These are phyloP conservation scores for Keqinozyma sinolaborantium DNA, from an alignment of 1,139 yeast species.

Conservation along the genomic window DNA sequence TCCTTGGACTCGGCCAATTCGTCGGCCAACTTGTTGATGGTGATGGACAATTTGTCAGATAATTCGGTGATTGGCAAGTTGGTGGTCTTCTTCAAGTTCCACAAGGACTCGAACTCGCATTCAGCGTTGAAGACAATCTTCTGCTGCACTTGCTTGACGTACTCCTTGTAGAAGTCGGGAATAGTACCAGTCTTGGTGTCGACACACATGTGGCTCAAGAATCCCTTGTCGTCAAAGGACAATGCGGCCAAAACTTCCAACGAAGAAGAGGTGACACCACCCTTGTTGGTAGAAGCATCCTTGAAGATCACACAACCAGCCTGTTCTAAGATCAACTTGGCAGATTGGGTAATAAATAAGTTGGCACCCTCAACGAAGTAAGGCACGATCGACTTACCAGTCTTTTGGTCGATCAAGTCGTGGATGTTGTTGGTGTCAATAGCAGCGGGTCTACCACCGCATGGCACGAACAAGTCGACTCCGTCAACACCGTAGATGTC, in stretches of 20 bases:
- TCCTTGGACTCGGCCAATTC: slow-evolving; percentile 80
- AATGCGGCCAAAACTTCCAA: slow-evolving; percentile 93
- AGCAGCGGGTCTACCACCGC: slow-evolving; percentile 99
- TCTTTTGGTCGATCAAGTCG: slow-evolving; percentile 65
- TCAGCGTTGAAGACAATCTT: slow-evolving; percentile 76
- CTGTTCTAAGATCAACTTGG: slow-evolving; percentile 78
- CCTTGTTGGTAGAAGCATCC: slow-evolving; percentile 97
- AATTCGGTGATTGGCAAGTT: slow-evolving; percentile 71
- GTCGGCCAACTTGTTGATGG: slow-evolving; percentile 87
- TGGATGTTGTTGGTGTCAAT: slow-evolving; percentile 84
- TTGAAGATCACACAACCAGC: slow-evolving; percentile 88
- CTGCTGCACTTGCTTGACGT: slow-evolving; percentile 79
- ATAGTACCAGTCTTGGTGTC: slow-evolving; percentile 45
- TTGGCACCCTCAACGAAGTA: slow-evolving; percentile 98
- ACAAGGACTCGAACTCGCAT: slow-evolving; percentile 80
- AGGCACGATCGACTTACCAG: slow-evolving; percentile 77
- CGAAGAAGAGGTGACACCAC: slow-evolving; percentile 97
- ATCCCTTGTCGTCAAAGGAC: slow-evolving; percentile 83
- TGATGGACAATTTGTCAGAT: slow-evolving; percentile 80
- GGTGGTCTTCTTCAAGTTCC: slow-evolving; percentile 72
- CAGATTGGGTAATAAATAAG: slow-evolving; percentile 90
- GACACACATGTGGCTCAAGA: slow-evolving; percentile 73
- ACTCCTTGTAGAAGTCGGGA: slow-evolving; percentile 75
- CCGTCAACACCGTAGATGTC: slow-evolving; percentile 59
- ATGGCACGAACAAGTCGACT: slow-evolving; percentile 86